Evolutionary conservation across 2,329 filamentous ascomycete species (phyloP), one percentile per base, ranked within the genome.

Genomic region (Penicillium sp.): DNA sequence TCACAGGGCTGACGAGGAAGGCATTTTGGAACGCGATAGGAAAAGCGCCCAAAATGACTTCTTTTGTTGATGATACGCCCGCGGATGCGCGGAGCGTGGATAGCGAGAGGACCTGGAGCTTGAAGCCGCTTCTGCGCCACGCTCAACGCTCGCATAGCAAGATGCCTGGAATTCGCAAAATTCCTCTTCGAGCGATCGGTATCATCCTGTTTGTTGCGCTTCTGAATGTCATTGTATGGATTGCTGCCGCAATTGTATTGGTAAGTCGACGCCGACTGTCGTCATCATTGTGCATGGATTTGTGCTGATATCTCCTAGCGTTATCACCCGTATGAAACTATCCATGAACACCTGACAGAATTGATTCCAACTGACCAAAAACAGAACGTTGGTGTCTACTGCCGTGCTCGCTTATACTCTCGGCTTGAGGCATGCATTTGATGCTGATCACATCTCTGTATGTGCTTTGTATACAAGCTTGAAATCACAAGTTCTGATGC

Each of bases 361-460:
- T 28, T 28, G 16, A 8, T 22, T 20, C 3, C 9, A 46, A 27
- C 43, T 51, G n/a, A 51, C 31, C 1, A 1, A 6, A 13, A 14
- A 13, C 53, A 82, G 79, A 0, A 75, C 79, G 0, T 81, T 96
- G 56, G 83, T 92, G 44, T 88, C 88, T 2, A 87, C 91, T 2
- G 90, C 91, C 1, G 85, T 92, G 2, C 81, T 97, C 0, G 86
- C 92, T 24, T 97, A 95, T 71, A 90, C 90, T 0, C 81, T 97
- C 10, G 92, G 92, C 2, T 81, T 97, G 11, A 87, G 92, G 38
- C 92, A 97, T 77, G 92, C 92, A n/a, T 83, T 97, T 40, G 94
- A 97, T 66, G 94, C 92, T n/a, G 92, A 97, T 72, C 94, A 97
- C 67, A 89, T 89, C 58, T 85, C 83, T 36, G 78, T 81, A 70